Conservation (phyloP, 441 rosid genomes). For the Viola pubescens region DNA sequence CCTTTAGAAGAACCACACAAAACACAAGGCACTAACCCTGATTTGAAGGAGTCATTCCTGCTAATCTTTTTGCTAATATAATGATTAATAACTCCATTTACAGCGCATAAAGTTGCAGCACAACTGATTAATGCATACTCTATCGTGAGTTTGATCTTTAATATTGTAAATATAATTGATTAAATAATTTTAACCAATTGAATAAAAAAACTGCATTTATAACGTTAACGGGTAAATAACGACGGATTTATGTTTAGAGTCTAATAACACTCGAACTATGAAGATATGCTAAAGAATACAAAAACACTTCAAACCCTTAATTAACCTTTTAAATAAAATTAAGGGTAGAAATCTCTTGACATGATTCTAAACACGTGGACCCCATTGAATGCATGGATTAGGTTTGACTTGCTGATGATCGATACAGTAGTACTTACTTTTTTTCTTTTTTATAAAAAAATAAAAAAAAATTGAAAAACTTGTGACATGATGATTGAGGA, state of each 20-base stretch:
- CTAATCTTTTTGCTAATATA: neutral
- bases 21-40: conserved; percentile 1
- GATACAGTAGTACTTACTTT: conserved; percentile 11
- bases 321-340: neutral
- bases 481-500: conserved; percentile 33
- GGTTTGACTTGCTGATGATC: conserved; percentile 29
- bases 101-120: too few relatives aligned
- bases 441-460: too few relatives aligned
- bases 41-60: conserved; percentile 14
- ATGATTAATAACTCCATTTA: neutral
- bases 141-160: too few relatives aligned
- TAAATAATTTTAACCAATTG: too few relatives aligned
- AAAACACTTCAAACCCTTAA: too few relatives aligned
- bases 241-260: too few relatives aligned
- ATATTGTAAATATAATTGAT: too few relatives aligned
- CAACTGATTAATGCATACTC: too few relatives aligned
- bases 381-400: conserved; percentile 28
- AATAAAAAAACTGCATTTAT: too few relatives aligned
- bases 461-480: neutral
- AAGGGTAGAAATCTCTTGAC: neutral
- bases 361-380: conserved; percentile 13
- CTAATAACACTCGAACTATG: too few relatives aligned
- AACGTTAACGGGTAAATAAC: too few relatives aligned
- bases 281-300: too few relatives aligned
- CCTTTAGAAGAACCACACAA: conserved; percentile 5